A percentile compares a stretch with the other conserved stretches of the same genome.
phyloP scores from a whole-genome alignment of 306 rosid genomes.

The Lotus japonicus region DNA sequence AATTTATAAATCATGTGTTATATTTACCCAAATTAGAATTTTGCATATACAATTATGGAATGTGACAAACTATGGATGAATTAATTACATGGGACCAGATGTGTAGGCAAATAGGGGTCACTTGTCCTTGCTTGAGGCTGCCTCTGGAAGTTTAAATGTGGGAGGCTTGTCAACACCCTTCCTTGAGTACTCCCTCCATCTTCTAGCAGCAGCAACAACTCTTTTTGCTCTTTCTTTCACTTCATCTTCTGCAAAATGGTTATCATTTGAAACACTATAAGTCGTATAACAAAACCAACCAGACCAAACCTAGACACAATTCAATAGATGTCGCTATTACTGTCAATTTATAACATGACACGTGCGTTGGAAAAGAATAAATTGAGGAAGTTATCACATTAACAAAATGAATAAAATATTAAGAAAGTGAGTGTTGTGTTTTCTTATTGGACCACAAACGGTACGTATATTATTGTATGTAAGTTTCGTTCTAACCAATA shows the following conservation, averaged over 20 bases:
- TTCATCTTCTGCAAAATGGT: constrained; percentile 59
- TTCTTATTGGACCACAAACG: too few species aligned
- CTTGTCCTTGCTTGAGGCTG: constrained; percentile 41
- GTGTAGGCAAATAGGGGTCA: constrained; percentile 27
- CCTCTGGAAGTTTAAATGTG: constrained; percentile 77
- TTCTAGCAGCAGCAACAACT: constrained; percentile 84
- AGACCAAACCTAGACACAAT: too few species aligned
- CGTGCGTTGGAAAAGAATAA: too few species aligned
- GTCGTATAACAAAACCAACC: neutral
- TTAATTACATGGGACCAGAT: constrained; percentile 28
- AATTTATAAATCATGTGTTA: constrained; percentile 14
- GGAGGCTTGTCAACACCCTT: constrained; percentile 78
- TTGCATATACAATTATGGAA: constrained; percentile 26
- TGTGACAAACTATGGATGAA: constrained; percentile 15
- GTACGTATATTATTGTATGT: too few species aligned
- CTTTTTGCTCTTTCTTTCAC: constrained; percentile 60
- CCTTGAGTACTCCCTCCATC: constrained; percentile 98
- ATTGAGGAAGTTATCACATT: too few species aligned
- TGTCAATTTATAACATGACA: too few species aligned
- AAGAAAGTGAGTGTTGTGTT: too few species aligned
- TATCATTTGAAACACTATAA: constrained; percentile 2
- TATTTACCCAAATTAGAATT: constrained; percentile 22
- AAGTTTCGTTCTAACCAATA: too few species aligned
- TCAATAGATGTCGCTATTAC: too few species aligned
- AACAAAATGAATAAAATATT: too few species aligned